Evolutionary conservation across 2,329 filamentous ascomycete genomes (phyloP).

Genomic region (Coleophoma cylindrospora): DNA sequence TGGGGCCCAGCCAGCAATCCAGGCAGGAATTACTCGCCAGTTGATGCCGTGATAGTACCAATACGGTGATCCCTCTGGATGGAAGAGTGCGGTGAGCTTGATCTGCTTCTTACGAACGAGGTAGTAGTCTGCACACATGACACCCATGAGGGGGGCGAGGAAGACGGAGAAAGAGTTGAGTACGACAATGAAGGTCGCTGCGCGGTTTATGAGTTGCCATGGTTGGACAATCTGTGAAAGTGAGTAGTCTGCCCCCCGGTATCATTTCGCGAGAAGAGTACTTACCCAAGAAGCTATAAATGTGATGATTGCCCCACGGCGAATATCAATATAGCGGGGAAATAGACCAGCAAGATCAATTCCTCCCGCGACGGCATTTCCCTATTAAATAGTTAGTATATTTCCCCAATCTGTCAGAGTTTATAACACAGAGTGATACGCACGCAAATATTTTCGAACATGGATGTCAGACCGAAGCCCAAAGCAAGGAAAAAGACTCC

Average conservation of each 20-base stretch:
- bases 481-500: constrained; percentile 8
- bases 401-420: too few relatives aligned
- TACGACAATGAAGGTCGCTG: constrained; percentile 39
- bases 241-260: too few relatives aligned
- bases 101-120: constrained; percentile 35
- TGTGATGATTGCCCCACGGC: constrained; percentile 42
- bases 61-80: constrained; percentile 30
- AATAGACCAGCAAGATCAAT: constrained; percentile 50
- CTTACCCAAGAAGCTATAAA: constrained; percentile 33
- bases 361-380: constrained; percentile 44
- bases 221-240: constrained; percentile 22
- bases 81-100: constrained; percentile 38
- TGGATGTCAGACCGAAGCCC: constrained; percentile 5
- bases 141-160: constrained; percentile 42
- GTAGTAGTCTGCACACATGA: constrained; percentile 53
- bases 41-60: constrained; percentile 38
- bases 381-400: constrained; percentile 22
- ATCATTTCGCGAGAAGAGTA: too few relatives aligned
- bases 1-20: constrained; percentile 27
- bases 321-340: constrained; percentile 49
- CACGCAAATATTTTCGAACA: constrained; percentile 35
- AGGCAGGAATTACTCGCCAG: constrained; percentile 34
- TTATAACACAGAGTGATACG: too few relatives aligned
- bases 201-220: constrained; percentile 40
- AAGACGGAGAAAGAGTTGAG: constrained; percentile 40